These are phyloP conservation scores for Ceriops tagal DNA, from an alignment of 345 rosid genomes.

Conservation along the genomic window DNA sequence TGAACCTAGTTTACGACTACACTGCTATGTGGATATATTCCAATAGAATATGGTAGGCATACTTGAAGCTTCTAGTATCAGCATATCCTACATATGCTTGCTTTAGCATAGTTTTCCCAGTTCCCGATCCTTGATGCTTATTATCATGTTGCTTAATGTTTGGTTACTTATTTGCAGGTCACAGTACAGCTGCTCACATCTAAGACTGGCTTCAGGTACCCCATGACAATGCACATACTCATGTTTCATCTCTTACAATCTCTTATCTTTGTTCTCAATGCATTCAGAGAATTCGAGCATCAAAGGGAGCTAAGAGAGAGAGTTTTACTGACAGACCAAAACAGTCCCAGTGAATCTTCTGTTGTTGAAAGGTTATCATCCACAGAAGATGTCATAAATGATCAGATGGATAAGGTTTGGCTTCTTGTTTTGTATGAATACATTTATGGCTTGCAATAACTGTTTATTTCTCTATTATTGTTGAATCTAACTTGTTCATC, in stretches of 20 bases:
- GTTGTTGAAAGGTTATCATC: conserved; percentile 46
- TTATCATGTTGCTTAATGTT: conserved; percentile 7
- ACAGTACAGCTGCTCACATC: conserved; percentile 91
- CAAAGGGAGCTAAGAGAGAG: conserved; percentile 87
- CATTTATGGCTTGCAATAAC: neutral
- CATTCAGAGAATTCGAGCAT: conserved; percentile 89
- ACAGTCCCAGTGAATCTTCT: conserved; percentile 52
- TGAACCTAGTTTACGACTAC: conserved; percentile 5
- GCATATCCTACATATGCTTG: conserved; percentile 7
- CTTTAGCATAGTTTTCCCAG: conserved; percentile 8
- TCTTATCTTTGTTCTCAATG: conserved; percentile 16
- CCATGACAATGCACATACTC: conserved; percentile 10
- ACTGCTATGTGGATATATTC: neutral
- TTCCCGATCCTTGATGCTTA: neutral
- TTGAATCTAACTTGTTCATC: neutral
- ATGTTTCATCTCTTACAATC: conserved; percentile 12
- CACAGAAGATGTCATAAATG: conserved; percentile 48
- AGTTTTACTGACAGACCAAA: conserved; percentile 67
- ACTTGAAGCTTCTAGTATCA: neutral
- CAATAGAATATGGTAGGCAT: conserved; percentile 7
- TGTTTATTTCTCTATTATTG: neutral
- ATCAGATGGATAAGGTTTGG: conserved; percentile 57
- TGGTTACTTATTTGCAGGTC: conserved; percentile 46
- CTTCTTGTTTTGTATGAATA: conserved; percentile 17
- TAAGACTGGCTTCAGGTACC: conserved; percentile 92